Conservation (phyloP, 306 rosid genomes). For the Malus sieversii region DNA sequence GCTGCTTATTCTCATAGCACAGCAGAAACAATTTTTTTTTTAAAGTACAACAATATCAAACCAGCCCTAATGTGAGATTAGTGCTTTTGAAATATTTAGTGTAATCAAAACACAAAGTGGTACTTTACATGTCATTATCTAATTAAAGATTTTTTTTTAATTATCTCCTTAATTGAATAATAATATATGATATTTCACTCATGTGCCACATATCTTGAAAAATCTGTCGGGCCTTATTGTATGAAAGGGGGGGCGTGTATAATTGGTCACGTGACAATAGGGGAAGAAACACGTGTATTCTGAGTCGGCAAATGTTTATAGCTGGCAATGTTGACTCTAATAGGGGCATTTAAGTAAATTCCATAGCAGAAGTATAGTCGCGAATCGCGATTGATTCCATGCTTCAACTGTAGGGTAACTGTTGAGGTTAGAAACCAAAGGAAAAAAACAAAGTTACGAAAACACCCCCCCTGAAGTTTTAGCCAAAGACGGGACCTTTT, state of each 20-base stretch:
- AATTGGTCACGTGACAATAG: background rate
- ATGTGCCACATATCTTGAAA: too few species aligned
- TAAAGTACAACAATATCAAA: too few species aligned
- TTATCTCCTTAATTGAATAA: too few species aligned
- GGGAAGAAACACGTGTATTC: background rate
- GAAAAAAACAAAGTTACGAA: background rate
- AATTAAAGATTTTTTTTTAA: too few species aligned
- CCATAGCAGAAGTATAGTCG: background rate
- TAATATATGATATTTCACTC: too few species aligned
- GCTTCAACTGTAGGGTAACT: background rate
- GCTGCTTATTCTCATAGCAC: too few species aligned
- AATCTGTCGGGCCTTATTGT: background rate
- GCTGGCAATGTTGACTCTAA: constrained; percentile 3
- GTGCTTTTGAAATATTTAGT: too few species aligned
- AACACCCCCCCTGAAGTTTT: background rate
- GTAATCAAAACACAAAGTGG: too few species aligned
- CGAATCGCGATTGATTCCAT: background rate
- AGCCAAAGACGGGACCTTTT: background rate
- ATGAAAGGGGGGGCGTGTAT: background rate
- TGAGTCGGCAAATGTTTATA: background rate
- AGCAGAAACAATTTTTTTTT: too few species aligned
- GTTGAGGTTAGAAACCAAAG: constrained; percentile 2
- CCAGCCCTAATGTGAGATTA: background rate
- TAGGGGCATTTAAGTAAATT: background rate
- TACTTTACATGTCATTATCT: too few species aligned